These are phyloP conservation scores for Xylaria bambusicola DNA, from an alignment of 495 filamentous ascomycete genomes.

Conservation along the genomic window DNA sequence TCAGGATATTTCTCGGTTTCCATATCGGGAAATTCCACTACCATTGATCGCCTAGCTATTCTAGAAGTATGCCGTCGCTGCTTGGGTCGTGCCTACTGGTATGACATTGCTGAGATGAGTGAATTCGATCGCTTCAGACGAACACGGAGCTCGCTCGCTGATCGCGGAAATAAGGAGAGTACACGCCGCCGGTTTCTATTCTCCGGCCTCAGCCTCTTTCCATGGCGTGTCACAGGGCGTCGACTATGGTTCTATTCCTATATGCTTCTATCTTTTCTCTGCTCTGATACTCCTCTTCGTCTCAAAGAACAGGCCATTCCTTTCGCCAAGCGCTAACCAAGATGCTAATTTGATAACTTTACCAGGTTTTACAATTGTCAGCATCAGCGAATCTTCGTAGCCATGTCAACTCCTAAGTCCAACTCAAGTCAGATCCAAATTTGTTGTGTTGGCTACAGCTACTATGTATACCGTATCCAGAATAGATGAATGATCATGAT, in stretches of 20 bases:
- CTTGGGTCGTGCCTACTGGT: neutral
- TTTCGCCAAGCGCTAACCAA: neutral
- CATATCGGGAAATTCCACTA: neutral
- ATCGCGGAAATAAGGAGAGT: too few species aligned
- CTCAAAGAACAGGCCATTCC: neutral
- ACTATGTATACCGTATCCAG: too few species aligned
- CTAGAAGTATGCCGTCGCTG: neutral
- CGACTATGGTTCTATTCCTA: too few species aligned
- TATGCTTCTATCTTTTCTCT: neutral
- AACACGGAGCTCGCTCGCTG: too few species aligned
- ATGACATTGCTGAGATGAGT: neutral
- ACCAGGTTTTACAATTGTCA: neutral
- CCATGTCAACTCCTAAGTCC: neutral
- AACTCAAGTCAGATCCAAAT: conserved; percentile 4
- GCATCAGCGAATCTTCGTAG: conserved; percentile 5
- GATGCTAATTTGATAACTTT: neutral
- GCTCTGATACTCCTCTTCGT: neutral
- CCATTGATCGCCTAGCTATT: neutral
- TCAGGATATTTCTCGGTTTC: too few species aligned
- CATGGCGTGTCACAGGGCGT: neutral
- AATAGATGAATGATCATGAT: too few species aligned
- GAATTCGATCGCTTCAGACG: neutral
- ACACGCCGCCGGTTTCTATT: too few species aligned
- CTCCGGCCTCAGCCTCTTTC: too few species aligned
- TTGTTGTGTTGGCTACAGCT: conserved; percentile 5